Evolutionary conservation across 163 green algal genomes (phyloP).

Genomic region (Chlamydomonas reinhardtii): DNA sequence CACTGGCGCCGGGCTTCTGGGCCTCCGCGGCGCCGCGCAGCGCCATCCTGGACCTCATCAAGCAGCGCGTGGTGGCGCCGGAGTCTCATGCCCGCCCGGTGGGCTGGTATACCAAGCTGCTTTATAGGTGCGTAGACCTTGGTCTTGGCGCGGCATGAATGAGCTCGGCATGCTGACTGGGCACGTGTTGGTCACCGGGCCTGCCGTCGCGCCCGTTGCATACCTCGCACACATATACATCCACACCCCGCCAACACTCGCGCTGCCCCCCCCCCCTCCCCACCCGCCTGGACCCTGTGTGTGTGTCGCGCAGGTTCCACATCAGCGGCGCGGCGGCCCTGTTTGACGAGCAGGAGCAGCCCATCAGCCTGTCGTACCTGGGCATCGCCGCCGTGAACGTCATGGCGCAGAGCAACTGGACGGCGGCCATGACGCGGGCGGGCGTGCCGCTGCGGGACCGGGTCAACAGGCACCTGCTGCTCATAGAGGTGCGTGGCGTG

Average conservation of each 20-base stretch:
- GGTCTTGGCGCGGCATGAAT: too few species aligned
- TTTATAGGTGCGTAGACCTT: background rate
- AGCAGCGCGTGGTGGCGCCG: constrained; percentile 12
- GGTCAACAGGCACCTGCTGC: constrained; percentile 5
- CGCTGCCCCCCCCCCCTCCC: too few species aligned
- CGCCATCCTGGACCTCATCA: constrained; percentile 20
- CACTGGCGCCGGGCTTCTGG: constrained; percentile 3
- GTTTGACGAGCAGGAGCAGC: constrained; percentile 13
- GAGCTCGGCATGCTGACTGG: too few species aligned
- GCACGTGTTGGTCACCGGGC: too few species aligned
- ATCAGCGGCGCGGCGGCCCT: background rate
- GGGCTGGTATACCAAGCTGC: background rate
- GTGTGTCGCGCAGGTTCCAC: background rate
- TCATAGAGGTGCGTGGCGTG: constrained; percentile 24
- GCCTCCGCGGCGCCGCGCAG: background rate
- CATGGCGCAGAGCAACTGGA: constrained; percentile 27
- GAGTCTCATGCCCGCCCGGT: constrained; percentile 26
- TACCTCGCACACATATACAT: too few species aligned
- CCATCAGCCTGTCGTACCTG: constrained; percentile 7
- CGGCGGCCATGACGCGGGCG: constrained; percentile 1
- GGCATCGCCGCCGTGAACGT: constrained; percentile 10
- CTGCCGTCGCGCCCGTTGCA: too few species aligned
- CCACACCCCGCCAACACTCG: too few species aligned
- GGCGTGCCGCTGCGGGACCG: background rate
- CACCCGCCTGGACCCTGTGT: too few species aligned